Percentiles rank a stretch among this genome's conserved stretches.
Evolutionary conservation across 352 stramenopile species (phyloP).

Genomic region (Phytophthora syringae): DNA sequence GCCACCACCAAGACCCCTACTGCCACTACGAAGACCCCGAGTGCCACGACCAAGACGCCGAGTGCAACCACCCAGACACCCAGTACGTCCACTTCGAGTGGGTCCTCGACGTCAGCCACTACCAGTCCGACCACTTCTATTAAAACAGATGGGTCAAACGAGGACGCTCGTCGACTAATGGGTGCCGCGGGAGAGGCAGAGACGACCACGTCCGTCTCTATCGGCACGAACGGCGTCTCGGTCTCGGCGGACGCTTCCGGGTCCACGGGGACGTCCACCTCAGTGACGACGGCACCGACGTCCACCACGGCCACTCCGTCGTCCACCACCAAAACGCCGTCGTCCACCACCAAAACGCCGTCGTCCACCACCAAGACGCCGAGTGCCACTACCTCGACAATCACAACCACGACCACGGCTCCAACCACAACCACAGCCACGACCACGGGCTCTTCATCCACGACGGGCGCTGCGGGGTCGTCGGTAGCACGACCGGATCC

Average conservation of each 20-base stretch:
- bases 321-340: constrained; percentile 25
- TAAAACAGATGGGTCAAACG: too few species aligned
- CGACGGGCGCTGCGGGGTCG: constrained; percentile 7
- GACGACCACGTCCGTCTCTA: too few species aligned
- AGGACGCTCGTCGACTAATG: too few species aligned
- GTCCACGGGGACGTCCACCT: too few species aligned
- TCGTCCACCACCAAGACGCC: constrained; percentile 30
- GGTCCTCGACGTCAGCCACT: constrained; percentile 29
- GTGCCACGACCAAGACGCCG: constrained; percentile 33
- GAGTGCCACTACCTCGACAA: constrained; percentile 2
- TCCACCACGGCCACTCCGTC: neutral
- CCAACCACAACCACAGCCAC: constrained; percentile 8
- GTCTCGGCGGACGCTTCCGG: too few species aligned
- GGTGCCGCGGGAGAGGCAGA: too few species aligned
- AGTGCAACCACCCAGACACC: constrained; percentile 27
- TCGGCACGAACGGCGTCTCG: too few species aligned
- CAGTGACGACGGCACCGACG: too few species aligned
- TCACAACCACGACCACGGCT: constrained; percentile 1
- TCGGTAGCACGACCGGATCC: constrained; percentile 13
- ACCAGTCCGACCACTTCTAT: constrained; percentile 22
- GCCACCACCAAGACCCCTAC: constrained; percentile 38
- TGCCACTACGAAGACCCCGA: constrained; percentile 28
- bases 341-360: constrained; percentile 33
- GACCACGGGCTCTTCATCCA: constrained; percentile 23
- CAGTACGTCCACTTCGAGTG: constrained; percentile 30